phyloP scores from a whole-genome alignment of 306 rosid species.

The Herpetospermum pedunculosum region DNA sequence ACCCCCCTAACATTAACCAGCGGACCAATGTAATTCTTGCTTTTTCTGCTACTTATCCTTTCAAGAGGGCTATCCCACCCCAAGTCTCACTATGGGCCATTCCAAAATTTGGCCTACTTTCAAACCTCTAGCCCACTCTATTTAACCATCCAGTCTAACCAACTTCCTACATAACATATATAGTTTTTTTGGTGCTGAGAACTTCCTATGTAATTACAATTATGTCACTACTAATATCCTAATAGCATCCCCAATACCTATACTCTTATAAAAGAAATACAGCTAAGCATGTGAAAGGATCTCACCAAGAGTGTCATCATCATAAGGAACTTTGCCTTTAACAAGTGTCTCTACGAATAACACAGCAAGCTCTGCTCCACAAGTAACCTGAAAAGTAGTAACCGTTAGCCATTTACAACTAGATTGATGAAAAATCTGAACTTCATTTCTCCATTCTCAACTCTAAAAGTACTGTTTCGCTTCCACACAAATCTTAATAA shows the following conservation, averaged over 20 bases:
- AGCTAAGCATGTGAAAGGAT: constrained; percentile 6
- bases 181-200: neutral
- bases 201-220: neutral
- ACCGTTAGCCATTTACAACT: neutral
- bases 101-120: neutral
- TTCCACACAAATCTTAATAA: neutral
- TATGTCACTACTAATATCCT: neutral
- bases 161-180: neutral
- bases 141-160: neutral
- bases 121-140: neutral
- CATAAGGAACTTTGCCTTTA: constrained; percentile 65
- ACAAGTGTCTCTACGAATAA: constrained; percentile 75
- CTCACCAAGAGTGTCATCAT: constrained; percentile 63
- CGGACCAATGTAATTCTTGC: too few relatives aligned
- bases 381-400: constrained; percentile 54
- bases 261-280: neutral
- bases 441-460: constrained; percentile 5
- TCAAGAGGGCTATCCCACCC: neutral
- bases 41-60: too few relatives aligned
- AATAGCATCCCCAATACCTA: neutral
- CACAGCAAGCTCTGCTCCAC: constrained; percentile 92
- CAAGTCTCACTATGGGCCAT: neutral
- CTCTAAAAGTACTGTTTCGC: neutral
- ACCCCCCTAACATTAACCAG: too few relatives aligned
- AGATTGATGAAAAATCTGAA: constrained; percentile 1